phyloP scores from a whole-genome alignment of 805 yeast genomes.

The Metschnikowia lunata region DNA sequence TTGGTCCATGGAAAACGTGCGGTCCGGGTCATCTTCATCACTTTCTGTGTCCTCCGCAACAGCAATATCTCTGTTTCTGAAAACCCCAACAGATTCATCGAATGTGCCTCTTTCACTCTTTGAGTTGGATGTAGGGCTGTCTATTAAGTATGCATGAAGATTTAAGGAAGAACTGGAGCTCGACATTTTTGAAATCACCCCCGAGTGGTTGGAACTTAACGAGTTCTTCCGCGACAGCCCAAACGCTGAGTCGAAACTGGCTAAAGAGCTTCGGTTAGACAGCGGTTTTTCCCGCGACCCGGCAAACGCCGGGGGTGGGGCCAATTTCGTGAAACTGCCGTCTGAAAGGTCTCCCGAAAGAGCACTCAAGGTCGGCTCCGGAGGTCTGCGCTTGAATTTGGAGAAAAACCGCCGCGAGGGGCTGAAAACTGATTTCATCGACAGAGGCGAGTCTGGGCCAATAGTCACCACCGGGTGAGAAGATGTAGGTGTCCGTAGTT shows the following conservation, averaged over 20 bases:
- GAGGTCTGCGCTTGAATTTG: constrained; percentile 20
- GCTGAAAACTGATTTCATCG: constrained; percentile 30
- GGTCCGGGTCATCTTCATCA: constrained; percentile 12
- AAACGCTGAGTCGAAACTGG: constrained; percentile 11
- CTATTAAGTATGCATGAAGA: constrained; percentile 40
- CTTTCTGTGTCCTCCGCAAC: not conserved
- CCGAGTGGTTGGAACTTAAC: constrained; percentile 19
- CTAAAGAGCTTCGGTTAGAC: constrained; percentile 10
- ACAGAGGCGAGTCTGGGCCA: constrained; percentile 37
- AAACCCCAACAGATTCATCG: no score
- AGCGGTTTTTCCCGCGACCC: constrained; percentile 13
- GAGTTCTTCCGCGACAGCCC: constrained; percentile 24
- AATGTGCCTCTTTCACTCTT: no score
- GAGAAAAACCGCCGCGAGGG: constrained; percentile 37
- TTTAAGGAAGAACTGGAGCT: constrained; percentile 39
- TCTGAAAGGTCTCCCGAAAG: constrained; percentile 21
- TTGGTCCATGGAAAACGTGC: constrained; percentile 18
- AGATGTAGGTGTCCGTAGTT: constrained; percentile 19
- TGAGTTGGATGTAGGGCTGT: constrained; percentile 17
- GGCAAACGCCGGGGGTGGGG: constrained; percentile 35
- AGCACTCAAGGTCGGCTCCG: constrained; percentile 28
- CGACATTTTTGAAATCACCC: constrained; percentile 30
- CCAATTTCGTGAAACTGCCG: constrained; percentile 21
- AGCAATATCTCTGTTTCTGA: no score
- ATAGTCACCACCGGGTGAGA: constrained; percentile 28